Conservation (phyloP, 2,329 filamentous ascomycete species). For the Clarireedia homoeocarpa region DNA sequence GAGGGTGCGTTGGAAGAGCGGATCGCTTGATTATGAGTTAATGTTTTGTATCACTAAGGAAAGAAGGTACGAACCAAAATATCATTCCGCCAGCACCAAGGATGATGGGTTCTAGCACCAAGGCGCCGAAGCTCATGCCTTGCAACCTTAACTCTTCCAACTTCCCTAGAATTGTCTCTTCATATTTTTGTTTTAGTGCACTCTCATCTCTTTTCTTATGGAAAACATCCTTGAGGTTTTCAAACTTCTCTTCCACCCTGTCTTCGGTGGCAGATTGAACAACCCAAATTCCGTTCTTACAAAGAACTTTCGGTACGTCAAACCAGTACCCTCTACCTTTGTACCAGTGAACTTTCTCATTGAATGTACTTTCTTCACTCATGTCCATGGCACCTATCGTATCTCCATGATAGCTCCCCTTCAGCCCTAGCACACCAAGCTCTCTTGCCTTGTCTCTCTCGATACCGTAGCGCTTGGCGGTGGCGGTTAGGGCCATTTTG, state of each 20-base stretch:
- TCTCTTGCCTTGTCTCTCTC: constrained; percentile 34
- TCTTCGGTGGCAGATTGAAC: constrained; percentile 32
- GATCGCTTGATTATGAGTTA: constrained; percentile 47
- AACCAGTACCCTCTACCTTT: constrained; percentile 73
- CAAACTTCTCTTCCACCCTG: constrained; percentile 17
- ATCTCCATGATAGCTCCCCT: constrained; percentile 79
- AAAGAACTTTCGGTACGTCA: constrained; percentile 65
- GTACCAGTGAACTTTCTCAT: constrained; percentile 84
- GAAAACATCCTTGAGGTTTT: constrained; percentile 50
- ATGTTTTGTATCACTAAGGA: not conserved
- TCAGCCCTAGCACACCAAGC: constrained; percentile 64
- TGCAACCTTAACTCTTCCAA: constrained; percentile 45
- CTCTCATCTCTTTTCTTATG: constrained; percentile 44
- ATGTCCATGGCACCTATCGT: constrained; percentile 86
- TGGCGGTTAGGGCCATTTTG: constrained; percentile 74
- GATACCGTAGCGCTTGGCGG: constrained; percentile 55
- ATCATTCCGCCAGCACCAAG: constrained; percentile 80
- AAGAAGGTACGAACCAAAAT: constrained; percentile 51
- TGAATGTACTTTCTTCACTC: constrained; percentile 68
- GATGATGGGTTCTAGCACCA: constrained; percentile 74
- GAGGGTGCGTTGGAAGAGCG: constrained; percentile 69
- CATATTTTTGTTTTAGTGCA: constrained; percentile 45
- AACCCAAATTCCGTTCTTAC: constrained; percentile 58
- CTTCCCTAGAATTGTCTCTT: constrained; percentile 47
- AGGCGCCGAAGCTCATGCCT: constrained; percentile 63